Base-by-base conservation (phyloP, 495 filamentous ascomycete genomes). In the Parachaetomium inaequale region DNA sequence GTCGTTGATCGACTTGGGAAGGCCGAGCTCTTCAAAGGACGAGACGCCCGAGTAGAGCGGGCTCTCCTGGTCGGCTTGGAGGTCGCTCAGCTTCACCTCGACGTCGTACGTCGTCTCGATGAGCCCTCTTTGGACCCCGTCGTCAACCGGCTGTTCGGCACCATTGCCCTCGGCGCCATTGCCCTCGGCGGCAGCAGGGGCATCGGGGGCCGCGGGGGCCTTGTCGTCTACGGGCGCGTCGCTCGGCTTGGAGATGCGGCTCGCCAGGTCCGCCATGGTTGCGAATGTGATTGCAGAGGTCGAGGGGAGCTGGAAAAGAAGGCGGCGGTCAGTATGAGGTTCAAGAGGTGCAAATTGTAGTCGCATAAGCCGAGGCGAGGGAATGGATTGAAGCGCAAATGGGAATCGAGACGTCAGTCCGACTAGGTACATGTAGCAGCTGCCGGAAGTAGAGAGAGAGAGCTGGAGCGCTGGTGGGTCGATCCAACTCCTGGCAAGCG, bases 31-130 rank as follows among this genome's bases (percentile, higher is more conserved):
- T 42, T 96, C 88, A 70, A 98, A 99, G 0, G 81, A 84, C 64
- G 87, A 88, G 55, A 87, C 84, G 4, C 34, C 38, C 11, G 94
- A 98, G 75, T 82, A 93, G 23, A 98, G 81, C 3, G 94, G 94
- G 70, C 90, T 93, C 61, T 90, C 87, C 0, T 88, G 85, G 69
- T 98, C 91, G 17, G 84, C 82, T 72, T 97, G 93, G 47, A 96
- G 80, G 69, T 96, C 93, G 65, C 85, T 88, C 50, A 98, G 83
- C 76, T 94, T 93, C 64, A 98, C 91, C 65, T 96, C 85, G 55
- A 98, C 79, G 58, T 89, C 85, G 75, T 89, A 93, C 29, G 86
- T 84, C 3, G 84, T 83, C 67, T 94, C 91, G 52, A 89, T 76
- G 11, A 96, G 84, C 28, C 78, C 81, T 19, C 76, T 58, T 71